Evolutionary conservation across 192 early-diverging fungal genomes (phyloP).

Genomic region (Glomus cerebriforme): DNA sequence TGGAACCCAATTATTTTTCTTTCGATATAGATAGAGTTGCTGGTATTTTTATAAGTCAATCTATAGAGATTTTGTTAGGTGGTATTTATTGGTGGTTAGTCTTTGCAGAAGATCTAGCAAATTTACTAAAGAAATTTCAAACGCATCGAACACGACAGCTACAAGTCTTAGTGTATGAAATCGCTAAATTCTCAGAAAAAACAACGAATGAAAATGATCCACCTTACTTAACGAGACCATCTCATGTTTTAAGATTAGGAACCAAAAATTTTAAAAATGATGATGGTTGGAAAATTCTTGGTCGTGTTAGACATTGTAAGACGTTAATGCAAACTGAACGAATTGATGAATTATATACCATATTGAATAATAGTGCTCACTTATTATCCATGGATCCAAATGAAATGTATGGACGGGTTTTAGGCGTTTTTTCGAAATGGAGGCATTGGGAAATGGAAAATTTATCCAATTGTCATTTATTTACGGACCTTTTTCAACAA

Average conservation of each 20-base stretch:
- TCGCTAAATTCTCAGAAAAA: constrained; percentile 53
- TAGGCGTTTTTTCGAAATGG: constrained; percentile 55
- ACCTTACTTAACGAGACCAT: constrained; percentile 65
- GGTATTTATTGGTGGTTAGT: constrained; percentile 68
- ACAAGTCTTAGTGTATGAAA: constrained; percentile 55
- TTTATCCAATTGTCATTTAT: constrained; percentile 45
- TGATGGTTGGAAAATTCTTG: constrained; percentile 75
- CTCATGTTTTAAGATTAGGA: constrained; percentile 63
- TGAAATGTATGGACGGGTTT: constrained; percentile 50
- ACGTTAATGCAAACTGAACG: constrained; percentile 42
- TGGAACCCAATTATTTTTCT: constrained; percentile 52
- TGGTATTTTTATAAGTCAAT: constrained; percentile 66
- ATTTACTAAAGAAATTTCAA: constrained; percentile 51
- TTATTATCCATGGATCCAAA: constrained; percentile 41
- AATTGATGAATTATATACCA: constrained; percentile 43
- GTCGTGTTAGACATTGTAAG: constrained; percentile 64
- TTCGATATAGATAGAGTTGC: constrained; percentile 47
- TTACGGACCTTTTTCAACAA: constrained; percentile 51
- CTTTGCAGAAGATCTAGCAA: constrained; percentile 58
- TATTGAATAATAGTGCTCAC: constrained; percentile 37
- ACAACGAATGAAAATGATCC: constrained; percentile 57
- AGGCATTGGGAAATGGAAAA: constrained; percentile 66
- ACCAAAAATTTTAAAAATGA: constrained; percentile 64
- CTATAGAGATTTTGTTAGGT: constrained; percentile 70
- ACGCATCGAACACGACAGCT: constrained; percentile 52